A percentile compares a stretch with the other conserved stretches of the same genome.
These are phyloP conservation scores for Trichophyton verrucosum DNA, from an alignment of 2,329 filamentous ascomycete genomes.

Conservation along the genomic window DNA sequence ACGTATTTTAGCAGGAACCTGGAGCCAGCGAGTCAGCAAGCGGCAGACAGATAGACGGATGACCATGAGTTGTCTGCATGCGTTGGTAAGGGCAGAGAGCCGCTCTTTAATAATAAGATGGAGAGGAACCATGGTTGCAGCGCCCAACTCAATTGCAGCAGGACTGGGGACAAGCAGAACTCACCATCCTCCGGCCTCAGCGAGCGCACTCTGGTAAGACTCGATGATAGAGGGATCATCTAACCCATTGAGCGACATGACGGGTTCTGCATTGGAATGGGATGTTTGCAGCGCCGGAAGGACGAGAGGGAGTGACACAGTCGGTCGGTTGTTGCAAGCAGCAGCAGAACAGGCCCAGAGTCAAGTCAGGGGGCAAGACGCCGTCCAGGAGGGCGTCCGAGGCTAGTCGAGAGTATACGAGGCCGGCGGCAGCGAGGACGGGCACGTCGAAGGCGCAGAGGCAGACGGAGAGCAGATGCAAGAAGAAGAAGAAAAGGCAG, in stretches of 20 bases:
- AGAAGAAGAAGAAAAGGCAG: neutral
- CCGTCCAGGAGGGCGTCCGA: neutral
- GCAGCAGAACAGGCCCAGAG: neutral
- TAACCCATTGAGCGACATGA: slow-evolving; percentile 92
- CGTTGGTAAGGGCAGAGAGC: neutral
- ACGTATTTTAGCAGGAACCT: slow-evolving; percentile 94
- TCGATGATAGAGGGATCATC: slow-evolving; percentile 70
- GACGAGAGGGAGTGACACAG: neutral
- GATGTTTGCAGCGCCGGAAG: neutral
- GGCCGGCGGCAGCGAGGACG: neutral
- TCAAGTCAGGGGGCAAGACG: neutral
- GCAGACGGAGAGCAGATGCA: neutral
- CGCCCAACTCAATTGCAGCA: slow-evolving; percentile 6
- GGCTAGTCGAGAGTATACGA: neutral
- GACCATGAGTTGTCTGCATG: too few relatives aligned
- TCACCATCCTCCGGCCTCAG: slow-evolving; percentile 90
- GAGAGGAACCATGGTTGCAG: slow-evolving; percentile 8
- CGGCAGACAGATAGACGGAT: too few relatives aligned
- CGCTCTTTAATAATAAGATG: neutral
- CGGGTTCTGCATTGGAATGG: slow-evolving; percentile 14
- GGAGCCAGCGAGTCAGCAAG: slow-evolving; percentile 8
- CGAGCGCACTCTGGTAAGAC: slow-evolving; percentile 65
- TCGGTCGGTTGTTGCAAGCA: neutral
- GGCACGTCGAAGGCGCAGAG: neutral
- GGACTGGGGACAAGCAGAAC: slow-evolving; percentile 25